Percentiles rank a stretch among this genome's conserved stretches.
Conservation (phyloP, 331 rosid species). For the Telfairia occidentalis region DNA sequence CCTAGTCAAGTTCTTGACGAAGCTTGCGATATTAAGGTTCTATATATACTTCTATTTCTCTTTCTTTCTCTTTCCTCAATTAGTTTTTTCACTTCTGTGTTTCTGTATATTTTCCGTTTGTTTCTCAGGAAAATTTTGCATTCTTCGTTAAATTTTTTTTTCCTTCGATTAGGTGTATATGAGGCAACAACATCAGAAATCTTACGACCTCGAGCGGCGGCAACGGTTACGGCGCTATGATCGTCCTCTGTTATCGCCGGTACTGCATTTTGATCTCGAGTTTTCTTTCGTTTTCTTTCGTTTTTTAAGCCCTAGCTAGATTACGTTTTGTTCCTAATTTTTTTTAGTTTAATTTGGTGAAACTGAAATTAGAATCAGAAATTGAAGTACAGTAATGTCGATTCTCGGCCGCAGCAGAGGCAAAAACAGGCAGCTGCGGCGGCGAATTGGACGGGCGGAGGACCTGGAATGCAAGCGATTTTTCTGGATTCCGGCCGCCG, state of each 20-base stretch:
- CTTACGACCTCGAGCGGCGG: slow-evolving; percentile 17
- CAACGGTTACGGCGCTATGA: neutral
- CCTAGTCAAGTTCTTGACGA: slow-evolving; percentile 46
- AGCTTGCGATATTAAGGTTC: slow-evolving; percentile 36
- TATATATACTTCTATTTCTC: neutral
- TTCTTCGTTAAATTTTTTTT: neutral
- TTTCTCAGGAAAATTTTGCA: neutral
- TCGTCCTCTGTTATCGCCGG: slow-evolving; percentile 21
- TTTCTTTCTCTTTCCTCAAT: neutral
- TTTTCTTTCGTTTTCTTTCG: neutral
- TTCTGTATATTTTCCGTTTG: neutral
- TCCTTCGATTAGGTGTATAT: slow-evolving; percentile 17
- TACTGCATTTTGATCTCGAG: neutral
- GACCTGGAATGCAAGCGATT: slow-evolving; percentile 70
- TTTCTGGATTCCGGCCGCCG: slow-evolving; percentile 42
- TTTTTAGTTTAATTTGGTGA: neutral
- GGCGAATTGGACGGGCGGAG: slow-evolving; percentile 26
- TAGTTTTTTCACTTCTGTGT: neutral
- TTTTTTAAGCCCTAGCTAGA: neutral
- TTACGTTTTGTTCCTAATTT: neutral
- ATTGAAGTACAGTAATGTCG: slow-evolving; percentile 15
- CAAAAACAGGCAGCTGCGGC: slow-evolving; percentile 19
- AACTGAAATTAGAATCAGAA: slow-evolving; percentile 8
- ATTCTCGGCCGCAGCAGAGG: slow-evolving; percentile 17
- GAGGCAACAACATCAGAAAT: slow-evolving; percentile 14